These are phyloP conservation scores for Trichophyton simii DNA, from an alignment of 2,329 filamentous ascomycete species.

Conservation along the genomic window DNA sequence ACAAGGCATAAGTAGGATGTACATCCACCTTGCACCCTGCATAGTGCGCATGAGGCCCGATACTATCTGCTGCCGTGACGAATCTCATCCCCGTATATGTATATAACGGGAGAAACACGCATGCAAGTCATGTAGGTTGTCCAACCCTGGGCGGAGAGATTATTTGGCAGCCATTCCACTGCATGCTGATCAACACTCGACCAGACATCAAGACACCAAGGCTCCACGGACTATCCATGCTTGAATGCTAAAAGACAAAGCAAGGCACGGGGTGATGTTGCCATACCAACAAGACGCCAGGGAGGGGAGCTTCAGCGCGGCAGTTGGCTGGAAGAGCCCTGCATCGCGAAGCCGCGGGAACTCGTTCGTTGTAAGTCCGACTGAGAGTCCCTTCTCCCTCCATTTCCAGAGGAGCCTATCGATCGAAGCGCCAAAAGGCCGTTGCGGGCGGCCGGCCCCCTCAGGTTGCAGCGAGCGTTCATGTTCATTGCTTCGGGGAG, in stretches of 20 bases:
- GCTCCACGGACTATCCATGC: neutral
- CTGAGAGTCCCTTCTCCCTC: too few species aligned
- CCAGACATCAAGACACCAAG: neutral
- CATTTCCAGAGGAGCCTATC: too few species aligned
- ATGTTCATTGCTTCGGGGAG: too few species aligned
- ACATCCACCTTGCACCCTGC: neutral
- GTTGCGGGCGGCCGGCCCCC: too few species aligned
- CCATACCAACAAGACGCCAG: neutral
- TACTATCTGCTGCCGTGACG: neutral
- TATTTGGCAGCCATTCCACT: conserved; percentile 1
- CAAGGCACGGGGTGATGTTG: neutral
- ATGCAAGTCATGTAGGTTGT: conserved; percentile 2
- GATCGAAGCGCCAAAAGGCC: too few species aligned
- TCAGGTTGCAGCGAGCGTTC: too few species aligned
- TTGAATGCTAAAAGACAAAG: neutral
- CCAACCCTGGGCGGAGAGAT: conserved; percentile 2
- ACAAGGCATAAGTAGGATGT: neutral
- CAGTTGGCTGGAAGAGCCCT: neutral
- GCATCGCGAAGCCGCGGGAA: too few species aligned
- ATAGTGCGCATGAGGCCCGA: neutral
- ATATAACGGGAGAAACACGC: neutral
- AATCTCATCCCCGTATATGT: neutral
- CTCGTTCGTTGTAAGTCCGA: too few species aligned
- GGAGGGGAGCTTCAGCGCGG: neutral
- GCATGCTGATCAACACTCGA: neutral